These are phyloP conservation scores for Massospora cicadina DNA, from an alignment of 371 early-diverging fungal genomes.

Conservation along the genomic window DNA sequence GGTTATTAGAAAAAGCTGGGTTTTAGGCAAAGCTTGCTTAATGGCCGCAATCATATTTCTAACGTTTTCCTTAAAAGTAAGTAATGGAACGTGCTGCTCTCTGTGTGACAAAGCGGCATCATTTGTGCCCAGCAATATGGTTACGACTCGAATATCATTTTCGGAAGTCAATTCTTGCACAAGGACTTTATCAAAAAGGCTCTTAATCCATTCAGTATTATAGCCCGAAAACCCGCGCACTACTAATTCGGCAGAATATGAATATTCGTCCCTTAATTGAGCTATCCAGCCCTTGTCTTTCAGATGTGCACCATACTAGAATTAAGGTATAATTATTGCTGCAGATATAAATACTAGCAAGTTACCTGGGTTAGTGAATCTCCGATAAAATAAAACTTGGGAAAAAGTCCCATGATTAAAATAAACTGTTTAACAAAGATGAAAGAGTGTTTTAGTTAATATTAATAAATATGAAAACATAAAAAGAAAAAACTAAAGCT, in stretches of 20 bases:
- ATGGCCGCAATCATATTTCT: conserved; percentile 29
- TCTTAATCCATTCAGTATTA: conserved; percentile 4
- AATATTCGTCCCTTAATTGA: background rate
- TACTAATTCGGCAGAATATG: conserved; percentile 40
- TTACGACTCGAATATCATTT: conserved; percentile 31
- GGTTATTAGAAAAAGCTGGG: conserved; percentile 46
- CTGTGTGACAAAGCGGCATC: conserved; percentile 40
- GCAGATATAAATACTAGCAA: background rate
- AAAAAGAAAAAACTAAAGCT: too few relatives aligned
- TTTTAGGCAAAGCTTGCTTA: conserved; percentile 28
- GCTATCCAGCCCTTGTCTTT: background rate
- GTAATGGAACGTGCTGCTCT: conserved; percentile 44
- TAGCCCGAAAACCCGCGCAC: conserved; percentile 62
- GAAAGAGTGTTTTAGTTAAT: too few relatives aligned
- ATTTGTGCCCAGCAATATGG: conserved; percentile 70
- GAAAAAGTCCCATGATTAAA: background rate
- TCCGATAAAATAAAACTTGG: background rate
- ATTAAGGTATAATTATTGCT: background rate
- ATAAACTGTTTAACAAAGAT: too few relatives aligned
- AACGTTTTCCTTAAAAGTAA: conserved; percentile 35
- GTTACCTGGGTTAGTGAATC: background rate
- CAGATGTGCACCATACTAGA: background rate
- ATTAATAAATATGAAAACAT: too few relatives aligned
- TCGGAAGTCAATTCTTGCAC: conserved; percentile 36
- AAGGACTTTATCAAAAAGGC: background rate